Percentiles rank a stretch among this genome's conserved stretches.
These are phyloP conservation scores for Linum trigynum DNA, from an alignment of 345 rosid genomes.

Conservation along the genomic window DNA sequence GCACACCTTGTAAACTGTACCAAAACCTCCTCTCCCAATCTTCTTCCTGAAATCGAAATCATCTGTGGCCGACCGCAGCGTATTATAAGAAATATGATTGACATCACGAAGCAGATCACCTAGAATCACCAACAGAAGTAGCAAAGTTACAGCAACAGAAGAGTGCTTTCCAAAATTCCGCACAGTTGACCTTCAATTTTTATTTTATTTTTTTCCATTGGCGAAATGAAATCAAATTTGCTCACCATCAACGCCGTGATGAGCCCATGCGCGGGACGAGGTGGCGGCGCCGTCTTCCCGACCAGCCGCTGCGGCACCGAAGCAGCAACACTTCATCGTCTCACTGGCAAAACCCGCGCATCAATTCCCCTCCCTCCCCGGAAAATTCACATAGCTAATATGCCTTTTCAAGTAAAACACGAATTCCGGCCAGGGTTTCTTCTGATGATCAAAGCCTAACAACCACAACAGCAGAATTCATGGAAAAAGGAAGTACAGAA, in stretches of 20 bases:
- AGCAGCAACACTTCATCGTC: constrained; percentile 41
- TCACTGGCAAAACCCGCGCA: neutral
- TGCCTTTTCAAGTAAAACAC: constrained; percentile 8
- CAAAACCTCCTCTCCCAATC: constrained; percentile 58
- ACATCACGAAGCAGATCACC: constrained; percentile 26
- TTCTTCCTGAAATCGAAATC: constrained; percentile 33
- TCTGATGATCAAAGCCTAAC: neutral
- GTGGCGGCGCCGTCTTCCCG: constrained; percentile 5
- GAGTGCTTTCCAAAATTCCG: neutral
- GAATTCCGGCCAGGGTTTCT: neutral
- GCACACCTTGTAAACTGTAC: constrained; percentile 50
- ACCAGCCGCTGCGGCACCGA: constrained; percentile 12
- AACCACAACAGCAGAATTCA: neutral
- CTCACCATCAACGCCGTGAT: constrained; percentile 27
- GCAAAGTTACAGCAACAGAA: neutral
- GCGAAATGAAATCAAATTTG: neutral
- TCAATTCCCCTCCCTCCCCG: neutral
- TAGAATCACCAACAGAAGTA: constrained; percentile 9
- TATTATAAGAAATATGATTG: constrained; percentile 33
- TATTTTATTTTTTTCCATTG: too few species aligned
- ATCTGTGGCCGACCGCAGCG: constrained; percentile 37
- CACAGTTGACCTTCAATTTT: neutral
- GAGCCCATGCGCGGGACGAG: neutral
- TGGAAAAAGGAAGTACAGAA: too few species aligned
- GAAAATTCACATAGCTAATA: constrained; percentile 19